A percentile compares a stretch with the other conserved stretches of the same genome.
Conservation (phyloP, 2,329 filamentous ascomycete genomes). For the Pestalotiopsis sp. region DNA sequence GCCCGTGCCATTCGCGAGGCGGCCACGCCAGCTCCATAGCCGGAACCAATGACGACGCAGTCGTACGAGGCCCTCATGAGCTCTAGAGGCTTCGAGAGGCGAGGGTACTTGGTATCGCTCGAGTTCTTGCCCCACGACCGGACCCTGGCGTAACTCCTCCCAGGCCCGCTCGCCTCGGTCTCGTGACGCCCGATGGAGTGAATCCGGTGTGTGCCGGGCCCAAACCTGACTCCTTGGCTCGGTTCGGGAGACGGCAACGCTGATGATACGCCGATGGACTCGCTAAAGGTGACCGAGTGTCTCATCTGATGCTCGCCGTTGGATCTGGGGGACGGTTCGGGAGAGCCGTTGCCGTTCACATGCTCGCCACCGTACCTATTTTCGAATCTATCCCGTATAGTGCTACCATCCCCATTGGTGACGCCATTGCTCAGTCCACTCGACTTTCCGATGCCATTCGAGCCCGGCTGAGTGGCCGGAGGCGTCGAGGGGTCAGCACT, state of each 20-base stretch:
- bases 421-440: not conserved
- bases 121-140: conserved; percentile 30
- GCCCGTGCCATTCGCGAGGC: conserved; percentile 67
- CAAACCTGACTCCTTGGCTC: conserved; percentile 2
- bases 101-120: conserved; percentile 41
- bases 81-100: conserved; percentile 60
- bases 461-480: not conserved
- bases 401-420: not conserved
- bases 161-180: conserved; percentile 35
- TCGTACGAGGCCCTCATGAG: conserved; percentile 63
- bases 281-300: not conserved
- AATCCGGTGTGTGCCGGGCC: conserved; percentile 27
- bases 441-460: conserved; percentile 6
- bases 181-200: conserved; percentile 33
- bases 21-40: conserved; percentile 69
- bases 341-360: conserved; percentile 1
- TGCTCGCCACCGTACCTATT: not conserved
- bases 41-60: conserved; percentile 69
- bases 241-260: conserved; percentile 10
- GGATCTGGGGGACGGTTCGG: not conserved
- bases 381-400: not conserved
- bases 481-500: not conserved
- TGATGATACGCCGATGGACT: not conserved
- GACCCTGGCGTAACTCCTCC: conserved; percentile 32
- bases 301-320: not conserved